These are phyloP conservation scores for Geotrichum carabidarum DNA, from an alignment of 1,139 yeast genomes.

Conservation along the genomic window DNA sequence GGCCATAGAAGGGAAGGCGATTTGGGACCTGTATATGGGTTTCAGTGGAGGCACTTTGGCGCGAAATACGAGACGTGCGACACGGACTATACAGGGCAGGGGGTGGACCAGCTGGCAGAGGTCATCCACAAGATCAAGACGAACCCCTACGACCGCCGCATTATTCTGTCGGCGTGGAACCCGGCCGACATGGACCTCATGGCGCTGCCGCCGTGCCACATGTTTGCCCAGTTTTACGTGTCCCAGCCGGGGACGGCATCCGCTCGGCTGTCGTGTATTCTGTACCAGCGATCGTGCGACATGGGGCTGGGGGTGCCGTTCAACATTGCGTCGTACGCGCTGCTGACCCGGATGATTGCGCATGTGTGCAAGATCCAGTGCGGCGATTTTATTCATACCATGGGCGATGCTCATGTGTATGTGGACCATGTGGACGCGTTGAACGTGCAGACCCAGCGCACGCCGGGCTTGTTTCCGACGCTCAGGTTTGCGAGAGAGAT, in stretches of 20 bases:
- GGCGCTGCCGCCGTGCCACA: constrained; percentile 99
- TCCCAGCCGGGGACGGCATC: constrained; percentile 54
- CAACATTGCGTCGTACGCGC: constrained; percentile 92
- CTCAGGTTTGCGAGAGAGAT: constrained; percentile 64
- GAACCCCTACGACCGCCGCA: constrained; percentile 90
- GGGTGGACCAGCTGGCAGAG: constrained; percentile 82
- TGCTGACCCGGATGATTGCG: constrained; percentile 90
- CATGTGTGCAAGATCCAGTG: constrained; percentile 89
- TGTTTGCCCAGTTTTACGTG: constrained; percentile 91
- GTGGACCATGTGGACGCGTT: constrained; percentile 89
- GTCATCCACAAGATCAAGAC: constrained; percentile 74
- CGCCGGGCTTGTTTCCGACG: constrained; percentile 76
- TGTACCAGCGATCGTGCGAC: constrained; percentile 97
- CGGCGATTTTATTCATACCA: constrained; percentile 88
- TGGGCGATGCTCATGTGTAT: constrained; percentile 97
- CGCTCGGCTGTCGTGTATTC: constrained; percentile 64
- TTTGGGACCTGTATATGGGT: constrained; percentile 96
- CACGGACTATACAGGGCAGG: constrained; percentile 78
- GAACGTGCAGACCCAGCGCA: constrained; percentile 66
- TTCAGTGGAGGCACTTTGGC: constrained; percentile 99
- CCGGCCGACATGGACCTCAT: constrained; percentile 88
- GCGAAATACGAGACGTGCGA: constrained; percentile 85
- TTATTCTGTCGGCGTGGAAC: constrained; percentile 95
- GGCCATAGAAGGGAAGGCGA: constrained; percentile 84
- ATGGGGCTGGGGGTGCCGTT: constrained; percentile 99